Evolutionary conservation across 2,329 filamentous ascomycete species (phyloP), one percentile per base, ranked within the genome.

Genomic region (Cadophora sp.): DNA sequence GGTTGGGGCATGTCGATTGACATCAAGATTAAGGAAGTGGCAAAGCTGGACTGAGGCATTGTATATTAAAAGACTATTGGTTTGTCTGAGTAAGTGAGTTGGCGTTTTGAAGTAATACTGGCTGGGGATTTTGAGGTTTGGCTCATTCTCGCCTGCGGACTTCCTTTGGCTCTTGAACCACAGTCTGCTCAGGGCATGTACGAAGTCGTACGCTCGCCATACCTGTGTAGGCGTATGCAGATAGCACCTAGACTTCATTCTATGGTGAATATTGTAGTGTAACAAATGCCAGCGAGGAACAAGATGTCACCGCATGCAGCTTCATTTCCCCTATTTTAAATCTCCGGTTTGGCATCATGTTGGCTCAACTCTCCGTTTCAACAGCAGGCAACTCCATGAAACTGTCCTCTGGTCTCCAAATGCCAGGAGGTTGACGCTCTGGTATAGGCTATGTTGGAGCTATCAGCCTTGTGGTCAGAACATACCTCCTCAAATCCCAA

Each of bases 1-100:
- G 76, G 78, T 0, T 81, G 79, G 79, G 79, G 79, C 3, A 79
- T 81, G 78, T 51, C 67, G n/a, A 64, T 74, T 61, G 78, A 79
- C 66, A 78, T 81, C 27, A 75, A 77, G 59, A 77, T 80, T 12
- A 70, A 69, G 37, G 77, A 80, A 50, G 76, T 79, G 0, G 22
- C 29, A n/a, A 64, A 56, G 59, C 59, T 62, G 9, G 37, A 48
- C 14, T 62, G 40, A 61, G 27, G 3, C 19, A n/a, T 9, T 46
- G 40, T 46, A 29, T 19, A 62, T 29, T 16, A 16, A 46, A 46
- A 24, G 16, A 12, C 43, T 22, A 29, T 5, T 48, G 37, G 16
- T 34, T 3, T 31, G 14, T 48, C 29, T 22, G 43, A 50, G 16
- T 48, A 29, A 4, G 8, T 46, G 5, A 29, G 31, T n/a, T 46